Conservation (phyloP, 2,329 filamentous ascomycete species). For the Sclerotinia borealis region DNA sequence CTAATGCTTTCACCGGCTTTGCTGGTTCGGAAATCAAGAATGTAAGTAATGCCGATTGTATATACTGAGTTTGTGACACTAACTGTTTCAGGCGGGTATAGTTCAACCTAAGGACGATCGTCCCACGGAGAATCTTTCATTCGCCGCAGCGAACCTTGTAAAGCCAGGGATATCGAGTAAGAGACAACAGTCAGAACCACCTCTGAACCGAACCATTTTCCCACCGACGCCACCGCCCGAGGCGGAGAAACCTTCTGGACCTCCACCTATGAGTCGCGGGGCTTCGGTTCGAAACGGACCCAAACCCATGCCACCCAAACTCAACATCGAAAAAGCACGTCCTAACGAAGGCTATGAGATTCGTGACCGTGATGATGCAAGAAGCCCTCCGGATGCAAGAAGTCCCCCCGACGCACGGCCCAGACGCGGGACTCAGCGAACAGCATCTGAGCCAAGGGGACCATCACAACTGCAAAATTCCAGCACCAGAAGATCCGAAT, state of each 20-base stretch:
- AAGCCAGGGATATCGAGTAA: conserved; percentile 76
- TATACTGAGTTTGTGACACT: conserved; percentile 6
- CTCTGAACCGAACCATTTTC: conserved; percentile 73
- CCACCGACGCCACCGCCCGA: conserved; percentile 98
- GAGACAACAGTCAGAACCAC: conserved; percentile 80
- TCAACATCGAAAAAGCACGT: conserved; percentile 54
- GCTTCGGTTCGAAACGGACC: conserved; percentile 56
- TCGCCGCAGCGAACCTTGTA: conserved; percentile 86
- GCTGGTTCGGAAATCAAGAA: conserved; percentile 74
- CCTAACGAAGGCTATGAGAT: conserved; percentile 38
- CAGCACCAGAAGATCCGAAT: conserved; percentile 27
- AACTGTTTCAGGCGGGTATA: conserved; percentile 42
- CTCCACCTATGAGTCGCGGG: conserved; percentile 42
- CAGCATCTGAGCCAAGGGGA: conserved; percentile 46
- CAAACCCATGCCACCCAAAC: conserved; percentile 55
- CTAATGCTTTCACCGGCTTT: conserved; percentile 78
- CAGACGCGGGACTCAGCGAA: conserved; percentile 40
- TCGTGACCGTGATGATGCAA: conserved; percentile 21
- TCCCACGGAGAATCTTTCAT: conserved; percentile 78
- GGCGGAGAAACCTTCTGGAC: conserved; percentile 53
- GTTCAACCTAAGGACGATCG: conserved; percentile 67
- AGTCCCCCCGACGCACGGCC: conserved; percentile 33
- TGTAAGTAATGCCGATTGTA: conserved; percentile 37
- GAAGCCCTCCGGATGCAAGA: conserved; percentile 34
- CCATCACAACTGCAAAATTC: conserved; percentile 34